Evolutionary conservation across 2,329 filamentous ascomycete species (phyloP).

Genomic region (Fusarium oligoseptatum): DNA sequence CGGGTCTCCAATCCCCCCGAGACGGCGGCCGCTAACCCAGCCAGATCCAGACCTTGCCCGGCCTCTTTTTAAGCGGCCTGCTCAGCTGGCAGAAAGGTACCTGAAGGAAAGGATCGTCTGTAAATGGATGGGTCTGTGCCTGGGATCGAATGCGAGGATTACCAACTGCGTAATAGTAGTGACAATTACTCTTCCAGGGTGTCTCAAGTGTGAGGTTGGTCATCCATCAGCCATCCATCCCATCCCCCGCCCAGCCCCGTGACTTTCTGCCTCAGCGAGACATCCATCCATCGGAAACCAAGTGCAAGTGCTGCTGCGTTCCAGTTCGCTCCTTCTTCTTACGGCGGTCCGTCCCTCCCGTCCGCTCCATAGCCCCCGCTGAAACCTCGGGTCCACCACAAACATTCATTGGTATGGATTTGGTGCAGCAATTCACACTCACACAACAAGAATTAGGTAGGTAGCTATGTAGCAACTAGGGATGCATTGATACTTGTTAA

Average conservation of each 20-base stretch:
- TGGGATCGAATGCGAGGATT: neutral
- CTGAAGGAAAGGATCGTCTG: neutral
- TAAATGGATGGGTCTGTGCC: conserved; percentile 1
- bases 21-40: conserved; percentile 3
- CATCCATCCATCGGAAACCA: neutral
- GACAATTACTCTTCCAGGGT: neutral
- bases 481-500: conserved; percentile 32
- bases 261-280: conserved; percentile 24
- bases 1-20: conserved; percentile 6
- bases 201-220: conserved; percentile 1
- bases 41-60: neutral
- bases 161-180: neutral
- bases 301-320: neutral
- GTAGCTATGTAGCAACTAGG: conserved; percentile 12
- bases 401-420: neutral
- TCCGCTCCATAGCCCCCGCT: conserved; percentile 17
- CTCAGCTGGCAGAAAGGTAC: neutral
- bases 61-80: neutral
- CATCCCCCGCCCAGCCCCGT: conserved; percentile 27
- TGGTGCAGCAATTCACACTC: neutral
- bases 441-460: neutral
- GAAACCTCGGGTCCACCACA: neutral
- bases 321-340: conserved; percentile 3
- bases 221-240: neutral
- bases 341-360: conserved; percentile 25